Base-by-base conservation (phyloP, 352 stramenopile genomes). In the Phytophthora cactorum region DNA sequence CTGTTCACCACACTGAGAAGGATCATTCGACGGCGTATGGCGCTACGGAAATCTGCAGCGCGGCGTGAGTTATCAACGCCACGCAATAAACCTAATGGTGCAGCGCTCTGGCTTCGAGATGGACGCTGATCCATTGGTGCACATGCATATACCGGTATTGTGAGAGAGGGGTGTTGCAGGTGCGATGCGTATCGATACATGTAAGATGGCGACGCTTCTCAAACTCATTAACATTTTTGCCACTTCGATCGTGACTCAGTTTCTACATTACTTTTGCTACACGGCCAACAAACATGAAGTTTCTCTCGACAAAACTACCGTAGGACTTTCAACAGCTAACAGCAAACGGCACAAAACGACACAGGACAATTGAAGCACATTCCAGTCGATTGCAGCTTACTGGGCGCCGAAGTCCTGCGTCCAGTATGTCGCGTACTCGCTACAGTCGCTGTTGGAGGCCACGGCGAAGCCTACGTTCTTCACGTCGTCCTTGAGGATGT, bases 401-500 rank as follows among this genome's bases (percentile, higher is more conserved):
- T 54, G 0, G 22, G 64, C 49, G 5, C 59, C 77, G 49, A 89
- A 89, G 64, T 83, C 71, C 72, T 89, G 81, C 14, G 77, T 87
- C 81, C 81, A 89, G 68, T 83, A 89, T n/a, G 63, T 72, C 27
- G 64, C 68, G 60, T 77, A 84, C n/a, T 71, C 64, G 28, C 52
- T 71, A 64, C 73, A 81, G 28, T n/a, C 66, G 5, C 47, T 69
- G 68, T 70, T 78, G 36, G 44, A 60, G 25, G 32, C 46, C 39
- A 74, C 39, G 10, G 74, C 74, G 15, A 79, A 81, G 6, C 74
- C 74, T 14, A 79, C 71, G 29, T 77, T 68, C 41, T 32, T 25
- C 27, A 81, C 70, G n/a, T 77, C 70, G 59, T 66, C 38, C 38
- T 79, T 84, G n/a, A 88, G 64, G 45, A 88, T 85, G 63, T 88